Conservation (phyloP, 192 early-diverging fungal genomes). For the Radiomyces spectabilis region DNA sequence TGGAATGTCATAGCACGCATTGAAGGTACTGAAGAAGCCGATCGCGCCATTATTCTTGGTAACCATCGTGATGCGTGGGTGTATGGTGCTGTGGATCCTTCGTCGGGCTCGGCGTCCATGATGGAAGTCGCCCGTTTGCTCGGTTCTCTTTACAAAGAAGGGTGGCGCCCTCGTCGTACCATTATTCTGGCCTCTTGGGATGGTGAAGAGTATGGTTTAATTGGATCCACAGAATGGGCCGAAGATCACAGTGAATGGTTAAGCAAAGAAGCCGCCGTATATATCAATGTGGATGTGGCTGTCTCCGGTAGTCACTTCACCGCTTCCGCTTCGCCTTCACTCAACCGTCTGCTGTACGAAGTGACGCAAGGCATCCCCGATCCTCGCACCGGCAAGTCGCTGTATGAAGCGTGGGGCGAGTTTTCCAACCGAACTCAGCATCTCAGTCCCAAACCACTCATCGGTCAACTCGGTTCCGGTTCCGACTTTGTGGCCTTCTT, state of each 20-base stretch:
- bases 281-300: slow-evolving; percentile 54
- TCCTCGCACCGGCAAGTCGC: slow-evolving; percentile 32
- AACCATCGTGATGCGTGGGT: slow-evolving; percentile 67
- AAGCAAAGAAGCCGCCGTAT: slow-evolving; percentile 44
- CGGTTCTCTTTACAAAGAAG: slow-evolving; percentile 46
- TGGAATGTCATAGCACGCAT: slow-evolving; percentile 65
- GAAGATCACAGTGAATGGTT: slow-evolving; percentile 58
- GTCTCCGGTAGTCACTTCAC: slow-evolving; percentile 45
- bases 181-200: slow-evolving; percentile 66
- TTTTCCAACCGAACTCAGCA: neutral
- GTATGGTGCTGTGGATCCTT: slow-evolving; percentile 58
- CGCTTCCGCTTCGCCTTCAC: slow-evolving; percentile 41
- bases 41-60: slow-evolving; percentile 40
- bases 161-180: slow-evolving; percentile 60
- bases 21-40: slow-evolving; percentile 46
- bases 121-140: slow-evolving; percentile 49
- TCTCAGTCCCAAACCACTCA: neutral
- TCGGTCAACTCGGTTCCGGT: slow-evolving; percentile 37
- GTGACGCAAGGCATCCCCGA: slow-evolving; percentile 42
- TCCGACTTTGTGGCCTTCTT: slow-evolving; percentile 56
- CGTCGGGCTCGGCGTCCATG: slow-evolving; percentile 52
- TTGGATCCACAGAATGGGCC: slow-evolving; percentile 69
- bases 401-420: slow-evolving; percentile 47
- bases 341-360: slow-evolving; percentile 42
- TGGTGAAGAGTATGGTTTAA: slow-evolving; percentile 56